Percentiles rank a stretch among this genome's conserved stretches.
Evolutionary conservation across 1,139 yeast genomes (phyloP).

Genomic region (Lipomyces yarrowii): DNA sequence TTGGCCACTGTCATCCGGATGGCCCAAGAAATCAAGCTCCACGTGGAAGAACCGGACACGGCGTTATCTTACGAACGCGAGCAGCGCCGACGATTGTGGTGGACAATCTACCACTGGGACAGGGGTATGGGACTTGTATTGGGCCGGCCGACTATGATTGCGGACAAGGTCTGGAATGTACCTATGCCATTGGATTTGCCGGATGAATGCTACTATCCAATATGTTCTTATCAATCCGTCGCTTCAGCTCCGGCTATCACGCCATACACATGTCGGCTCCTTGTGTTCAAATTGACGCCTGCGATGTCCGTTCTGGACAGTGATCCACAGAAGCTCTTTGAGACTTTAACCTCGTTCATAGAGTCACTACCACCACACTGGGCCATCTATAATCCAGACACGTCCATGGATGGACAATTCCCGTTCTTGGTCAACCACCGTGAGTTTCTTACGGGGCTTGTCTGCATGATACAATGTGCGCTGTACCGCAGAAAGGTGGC

Average conservation of each 20-base stretch:
- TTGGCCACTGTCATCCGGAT: constrained; percentile 28
- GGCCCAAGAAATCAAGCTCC: constrained; percentile 30
- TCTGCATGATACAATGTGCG: constrained; percentile 30
- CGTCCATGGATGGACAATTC: constrained; percentile 20
- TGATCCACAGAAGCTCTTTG: constrained; percentile 23
- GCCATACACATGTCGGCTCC: constrained; percentile 22
- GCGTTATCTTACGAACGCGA: constrained; percentile 29
- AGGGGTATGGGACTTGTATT: constrained; percentile 24
- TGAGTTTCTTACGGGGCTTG: constrained; percentile 24
- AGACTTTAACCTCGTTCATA: constrained; percentile 20
- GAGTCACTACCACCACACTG: constrained; percentile 30
- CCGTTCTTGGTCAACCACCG: constrained; percentile 26
- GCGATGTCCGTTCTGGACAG: constrained; percentile 21
- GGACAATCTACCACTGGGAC: constrained; percentile 31
- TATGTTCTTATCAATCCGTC: constrained; percentile 21
- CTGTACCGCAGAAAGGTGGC: constrained; percentile 27
- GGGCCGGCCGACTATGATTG: constrained; percentile 30
- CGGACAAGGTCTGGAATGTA: constrained; percentile 23
- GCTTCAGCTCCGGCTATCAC: constrained; percentile 17
- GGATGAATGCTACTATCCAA: constrained; percentile 26
- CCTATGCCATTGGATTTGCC: constrained; percentile 29
- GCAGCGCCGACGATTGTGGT: constrained; percentile 28
- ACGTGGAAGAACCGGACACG: constrained; percentile 24
- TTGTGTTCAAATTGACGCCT: constrained; percentile 17
- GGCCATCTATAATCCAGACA: constrained; percentile 25